A percentile compares a stretch with the other conserved stretches of the same genome.
Conservation (phyloP, 768 basidiomycete genomes). For the Termitomyces sp. region DNA sequence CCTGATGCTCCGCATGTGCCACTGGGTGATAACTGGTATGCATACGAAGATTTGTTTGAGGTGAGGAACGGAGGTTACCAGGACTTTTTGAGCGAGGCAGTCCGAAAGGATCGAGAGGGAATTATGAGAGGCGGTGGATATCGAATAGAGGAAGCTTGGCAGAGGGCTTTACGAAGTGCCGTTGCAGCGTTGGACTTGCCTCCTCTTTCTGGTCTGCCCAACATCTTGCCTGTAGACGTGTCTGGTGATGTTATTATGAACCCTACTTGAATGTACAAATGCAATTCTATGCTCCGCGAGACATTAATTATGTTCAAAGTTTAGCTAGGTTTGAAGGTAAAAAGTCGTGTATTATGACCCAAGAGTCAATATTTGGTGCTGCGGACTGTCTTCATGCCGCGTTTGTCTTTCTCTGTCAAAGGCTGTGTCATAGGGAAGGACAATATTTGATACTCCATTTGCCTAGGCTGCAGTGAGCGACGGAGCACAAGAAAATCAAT, state of each 20-base stretch:
- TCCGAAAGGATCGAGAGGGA: slow-evolving; percentile 69
- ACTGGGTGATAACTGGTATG: slow-evolving; percentile 70
- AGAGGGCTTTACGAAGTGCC: slow-evolving; percentile 67
- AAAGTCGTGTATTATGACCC: background rate
- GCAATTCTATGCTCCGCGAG: background rate
- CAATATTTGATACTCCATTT: slow-evolving; percentile 72
- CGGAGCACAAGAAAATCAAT: background rate
- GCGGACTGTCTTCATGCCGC: slow-evolving; percentile 43
- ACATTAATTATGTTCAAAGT: background rate
- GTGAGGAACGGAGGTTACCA: slow-evolving; percentile 54
- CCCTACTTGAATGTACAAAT: slow-evolving; percentile 19
- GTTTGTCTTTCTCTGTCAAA: slow-evolving; percentile 48
- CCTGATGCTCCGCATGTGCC: slow-evolving; percentile 81
- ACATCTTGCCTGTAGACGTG: slow-evolving; percentile 15
- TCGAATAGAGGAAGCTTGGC: slow-evolving; percentile 79
- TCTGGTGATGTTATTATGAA: slow-evolving; percentile 41
- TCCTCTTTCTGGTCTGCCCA: slow-evolving; percentile 34
- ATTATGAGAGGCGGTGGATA: slow-evolving; percentile 85
- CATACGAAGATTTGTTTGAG: slow-evolving; percentile 64
- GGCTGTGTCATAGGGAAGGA: slow-evolving; percentile 72
- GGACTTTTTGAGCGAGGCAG: slow-evolving; percentile 71
- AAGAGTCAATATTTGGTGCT: slow-evolving; percentile 34
- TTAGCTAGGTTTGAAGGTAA: background rate
- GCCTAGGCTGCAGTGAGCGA: slow-evolving; percentile 26
- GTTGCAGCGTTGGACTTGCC: slow-evolving; percentile 68